Base-by-base conservation (phyloP, 108 stramenopile genomes). In the Cyclotella atomus region DNA sequence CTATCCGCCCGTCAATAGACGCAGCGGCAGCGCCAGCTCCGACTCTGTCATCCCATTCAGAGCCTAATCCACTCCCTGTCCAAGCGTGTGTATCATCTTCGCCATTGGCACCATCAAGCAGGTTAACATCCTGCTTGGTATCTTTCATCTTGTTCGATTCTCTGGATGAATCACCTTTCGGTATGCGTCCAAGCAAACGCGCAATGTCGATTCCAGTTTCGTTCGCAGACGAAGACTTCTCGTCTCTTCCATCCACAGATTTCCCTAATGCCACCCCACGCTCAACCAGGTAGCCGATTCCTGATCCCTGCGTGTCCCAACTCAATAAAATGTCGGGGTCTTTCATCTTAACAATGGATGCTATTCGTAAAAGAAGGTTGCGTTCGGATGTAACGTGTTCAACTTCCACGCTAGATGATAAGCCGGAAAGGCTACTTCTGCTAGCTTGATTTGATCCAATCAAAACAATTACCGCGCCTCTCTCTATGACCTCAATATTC, bases 21-120 rank as follows among this genome's bases (percentile, higher is more conserved):
- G 94, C 81, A 32, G 94, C 91, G 46, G 91, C 94, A 68, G 88
- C 90, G 15, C 94, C 94, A 17, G 94, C 90, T 5, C 94, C 94
- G n/a, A 95, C 94, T 8, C 85, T 56, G 9, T 95, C 94, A 61
- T 95, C 94, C 94, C 94, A 95, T 59, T 95, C 94, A 52, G 60
- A 45, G 0, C 94, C 94, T 59, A 95, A 73, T 12, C 90, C 94
- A 85, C 89, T 90, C 16, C 94, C 94, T 46, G 70, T 68, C 85
- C 84, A 95, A 27, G 61, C 34, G 8, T 84, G 75, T 63, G 81
- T 59, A n/a, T 67, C 77, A 24, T 65, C 60, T 53, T 61, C 32
- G 27, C 54, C 75, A 9, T 75, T 41, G 41, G 62, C 57, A 16
- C 63, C 80, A 33, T 60, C 68, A 3, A 72, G 24, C 21, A 47